These are phyloP conservation scores for Thermomyces lanuginosus DNA, from an alignment of 2,329 filamentous ascomycete genomes.

Conservation along the genomic window DNA sequence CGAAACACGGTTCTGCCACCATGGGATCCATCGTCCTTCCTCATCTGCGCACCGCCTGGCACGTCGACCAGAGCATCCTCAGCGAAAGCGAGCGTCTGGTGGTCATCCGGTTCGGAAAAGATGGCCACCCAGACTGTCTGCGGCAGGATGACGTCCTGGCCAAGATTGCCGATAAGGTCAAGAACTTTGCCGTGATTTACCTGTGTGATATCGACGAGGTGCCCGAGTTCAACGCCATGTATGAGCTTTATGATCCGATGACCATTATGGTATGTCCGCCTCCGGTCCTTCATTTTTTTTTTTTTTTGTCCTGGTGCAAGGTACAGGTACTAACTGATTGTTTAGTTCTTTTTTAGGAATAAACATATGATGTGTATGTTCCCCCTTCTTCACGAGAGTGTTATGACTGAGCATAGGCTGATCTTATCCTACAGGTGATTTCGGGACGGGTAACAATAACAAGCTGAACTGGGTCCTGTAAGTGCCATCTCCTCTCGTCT, in stretches of 20 bases:
- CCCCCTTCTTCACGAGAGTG: constrained; percentile 1
- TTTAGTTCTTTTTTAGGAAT: constrained; percentile 80
- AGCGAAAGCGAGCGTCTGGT: constrained; percentile 66
- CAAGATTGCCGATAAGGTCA: constrained; percentile 81
- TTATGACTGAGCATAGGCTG: constrained; percentile 29
- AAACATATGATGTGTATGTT: constrained; percentile 64
- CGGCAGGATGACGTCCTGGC: constrained; percentile 85
- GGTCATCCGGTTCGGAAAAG: constrained; percentile 82
- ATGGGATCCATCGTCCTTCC: constrained; percentile 84
- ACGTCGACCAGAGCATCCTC: constrained; percentile 92
- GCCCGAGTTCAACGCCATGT: constrained; percentile 92
- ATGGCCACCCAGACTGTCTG: constrained; percentile 67
- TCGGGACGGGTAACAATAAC: constrained; percentile 97
- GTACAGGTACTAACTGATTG: constrained; percentile 9
- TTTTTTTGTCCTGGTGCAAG: background rate
- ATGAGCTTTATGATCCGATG: constrained; percentile 52
- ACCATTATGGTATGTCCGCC: constrained; percentile 50
- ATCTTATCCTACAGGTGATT: constrained; percentile 46
- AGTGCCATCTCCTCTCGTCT: background rate
- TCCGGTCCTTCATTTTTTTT: no score
- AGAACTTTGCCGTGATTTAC: constrained; percentile 59
- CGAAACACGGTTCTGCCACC: no score
- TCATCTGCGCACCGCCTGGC: constrained; percentile 84
- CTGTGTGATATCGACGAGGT: constrained; percentile 85
- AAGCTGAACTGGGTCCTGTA: constrained; percentile 82